Conservation (phyloP, 202 grass and related monocot species). For the Zizania palustris region DNA sequence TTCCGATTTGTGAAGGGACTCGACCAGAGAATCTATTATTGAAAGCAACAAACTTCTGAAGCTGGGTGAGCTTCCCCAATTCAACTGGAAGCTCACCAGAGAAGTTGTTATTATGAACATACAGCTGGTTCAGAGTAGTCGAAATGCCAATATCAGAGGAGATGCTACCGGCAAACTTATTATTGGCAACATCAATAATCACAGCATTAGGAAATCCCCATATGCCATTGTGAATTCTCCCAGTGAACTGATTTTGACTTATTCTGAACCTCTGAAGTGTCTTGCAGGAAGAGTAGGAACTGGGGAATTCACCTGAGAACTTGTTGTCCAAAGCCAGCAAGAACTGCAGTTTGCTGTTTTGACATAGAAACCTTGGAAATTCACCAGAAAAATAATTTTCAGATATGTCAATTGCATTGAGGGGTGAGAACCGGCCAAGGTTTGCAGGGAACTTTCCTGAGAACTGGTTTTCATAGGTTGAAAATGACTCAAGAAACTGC, state of each 20-base stretch:
- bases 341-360: constrained; percentile 75
- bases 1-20: constrained; percentile 64
- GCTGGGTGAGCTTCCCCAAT: constrained; percentile 57
- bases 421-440: constrained; percentile 71
- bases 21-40: constrained; percentile 77
- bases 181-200: constrained; percentile 86
- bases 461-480: constrained; percentile 81
- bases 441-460: constrained; percentile 76
- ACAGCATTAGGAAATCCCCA: constrained; percentile 89
- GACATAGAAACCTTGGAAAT: constrained; percentile 81
- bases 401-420: constrained; percentile 90
- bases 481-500: constrained; percentile 85
- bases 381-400: constrained; percentile 84
- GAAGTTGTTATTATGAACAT: constrained; percentile 88
- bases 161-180: constrained; percentile 67
- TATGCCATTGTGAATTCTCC: constrained; percentile 56
- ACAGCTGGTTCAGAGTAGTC: constrained; percentile 69
- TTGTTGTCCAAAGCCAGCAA: constrained; percentile 89
- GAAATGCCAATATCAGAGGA: constrained; percentile 78
- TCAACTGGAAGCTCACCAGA: constrained; percentile 72
- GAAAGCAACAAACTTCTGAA: constrained; percentile 72
- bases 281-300: constrained; percentile 80
- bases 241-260: constrained; percentile 76
- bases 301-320: constrained; percentile 85
- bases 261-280: constrained; percentile 87